Conservation (phyloP, 2,329 filamentous ascomycete species). For the Arthrocladium fulminans region DNA sequence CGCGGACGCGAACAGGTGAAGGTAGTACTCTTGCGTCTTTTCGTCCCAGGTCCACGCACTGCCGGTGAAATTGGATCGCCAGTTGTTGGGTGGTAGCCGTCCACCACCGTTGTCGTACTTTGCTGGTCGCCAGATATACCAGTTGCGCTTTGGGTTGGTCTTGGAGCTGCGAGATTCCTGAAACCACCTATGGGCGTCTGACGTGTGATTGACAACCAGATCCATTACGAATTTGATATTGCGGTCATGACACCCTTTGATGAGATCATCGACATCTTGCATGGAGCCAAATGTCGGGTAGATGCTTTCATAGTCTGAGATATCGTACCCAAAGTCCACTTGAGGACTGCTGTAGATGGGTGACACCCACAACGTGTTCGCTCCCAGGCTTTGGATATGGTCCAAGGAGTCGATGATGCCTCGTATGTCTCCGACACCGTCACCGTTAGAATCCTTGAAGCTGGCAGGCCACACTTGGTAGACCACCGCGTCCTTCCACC, state of each 20-base stretch:
- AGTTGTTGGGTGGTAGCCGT: conserved; percentile 63
- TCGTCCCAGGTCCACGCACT: conserved; percentile 52
- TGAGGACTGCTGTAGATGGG: conserved; percentile 58
- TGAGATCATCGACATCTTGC: conserved; percentile 50
- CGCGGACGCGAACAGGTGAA: conserved; percentile 60
- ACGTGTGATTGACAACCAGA: conserved; percentile 65
- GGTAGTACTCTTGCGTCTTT: conserved; percentile 58
- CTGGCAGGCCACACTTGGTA: conserved; percentile 54
- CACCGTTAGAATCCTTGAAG: conserved; percentile 49
- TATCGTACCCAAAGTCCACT: conserved; percentile 62
- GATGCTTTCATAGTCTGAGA: conserved; percentile 54
- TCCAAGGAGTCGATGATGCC: conserved; percentile 55
- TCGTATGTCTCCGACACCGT: conserved; percentile 52
- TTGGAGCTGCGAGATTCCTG: conserved; percentile 50
- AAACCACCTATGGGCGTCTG: conserved; percentile 60
- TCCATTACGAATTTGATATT: conserved; percentile 62
- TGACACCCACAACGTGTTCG: conserved; percentile 58
- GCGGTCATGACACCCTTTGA: conserved; percentile 46
- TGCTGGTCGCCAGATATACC: conserved; percentile 48
- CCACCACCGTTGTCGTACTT: conserved; percentile 44
- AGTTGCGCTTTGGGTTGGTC: conserved; percentile 52
- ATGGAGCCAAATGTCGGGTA: conserved; percentile 54
- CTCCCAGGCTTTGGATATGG: conserved; percentile 52
- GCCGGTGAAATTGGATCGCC: conserved; percentile 50
- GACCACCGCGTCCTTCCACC: conserved; percentile 55